These are phyloP conservation scores for Phytopythium oedochilum DNA, from an alignment of 352 stramenopile genomes.

Conservation along the genomic window DNA sequence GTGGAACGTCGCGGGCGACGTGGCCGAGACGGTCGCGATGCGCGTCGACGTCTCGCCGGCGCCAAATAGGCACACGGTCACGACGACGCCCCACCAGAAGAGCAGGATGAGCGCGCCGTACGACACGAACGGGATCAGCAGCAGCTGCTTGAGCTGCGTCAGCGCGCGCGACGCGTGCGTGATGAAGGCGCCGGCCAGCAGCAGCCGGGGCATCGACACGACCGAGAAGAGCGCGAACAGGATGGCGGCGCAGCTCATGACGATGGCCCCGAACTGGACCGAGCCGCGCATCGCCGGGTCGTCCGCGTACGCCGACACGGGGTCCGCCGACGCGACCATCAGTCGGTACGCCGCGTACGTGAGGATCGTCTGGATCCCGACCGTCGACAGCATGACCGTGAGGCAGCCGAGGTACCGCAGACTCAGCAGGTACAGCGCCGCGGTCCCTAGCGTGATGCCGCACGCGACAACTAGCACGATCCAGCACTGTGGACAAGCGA, in stretches of 20 bases:
- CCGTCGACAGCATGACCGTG: constrained; percentile 57
- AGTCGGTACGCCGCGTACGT: constrained; percentile 61
- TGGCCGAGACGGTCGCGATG: constrained; percentile 50
- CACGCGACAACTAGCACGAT: constrained; percentile 54
- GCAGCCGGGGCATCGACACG: constrained; percentile 53
- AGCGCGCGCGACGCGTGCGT: constrained; percentile 66
- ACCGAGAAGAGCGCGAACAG: constrained; percentile 62
- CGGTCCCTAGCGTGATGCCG: constrained; percentile 51
- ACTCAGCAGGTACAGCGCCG: constrained; percentile 59
- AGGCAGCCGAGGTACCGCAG: constrained; percentile 72
- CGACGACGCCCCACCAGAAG: constrained; percentile 66
- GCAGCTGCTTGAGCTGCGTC: constrained; percentile 55
- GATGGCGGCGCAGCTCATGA: constrained; percentile 55
- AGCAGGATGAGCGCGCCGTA: constrained; percentile 60
- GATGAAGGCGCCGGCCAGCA: constrained; percentile 76
- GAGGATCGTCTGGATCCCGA: constrained; percentile 57
- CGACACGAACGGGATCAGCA: constrained; percentile 67
- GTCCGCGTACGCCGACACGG: constrained; percentile 37
- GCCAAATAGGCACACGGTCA: constrained; percentile 75
- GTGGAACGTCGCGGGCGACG: constrained; percentile 36
- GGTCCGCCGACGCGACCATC: constrained; percentile 40
- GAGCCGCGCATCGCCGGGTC: constrained; percentile 69
- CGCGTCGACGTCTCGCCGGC: constrained; percentile 54
- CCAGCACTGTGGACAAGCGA: constrained; percentile 45
- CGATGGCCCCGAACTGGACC: constrained; percentile 50